Percentiles rank a stretch among this genome's conserved stretches.
phyloP scores from a whole-genome alignment of 768 basidiomycete genomes.

The Neoboletus subvelutipes region DNA sequence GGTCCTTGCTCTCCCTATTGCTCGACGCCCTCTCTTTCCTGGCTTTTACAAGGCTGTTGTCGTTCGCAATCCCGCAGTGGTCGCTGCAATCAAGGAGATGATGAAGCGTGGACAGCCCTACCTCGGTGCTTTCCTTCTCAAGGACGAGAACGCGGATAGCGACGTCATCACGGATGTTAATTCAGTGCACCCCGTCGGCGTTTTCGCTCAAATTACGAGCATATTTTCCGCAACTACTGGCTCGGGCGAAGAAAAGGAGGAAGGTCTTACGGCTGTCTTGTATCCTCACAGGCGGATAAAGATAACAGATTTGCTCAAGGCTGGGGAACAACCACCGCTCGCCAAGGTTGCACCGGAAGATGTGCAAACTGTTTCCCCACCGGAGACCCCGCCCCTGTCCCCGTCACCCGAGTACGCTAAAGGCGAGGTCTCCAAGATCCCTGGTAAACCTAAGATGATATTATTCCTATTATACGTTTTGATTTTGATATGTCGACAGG shows the following conservation, averaged over 20 bases:
- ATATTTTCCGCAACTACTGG: constrained; percentile 67
- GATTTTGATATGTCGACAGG: constrained; percentile 33
- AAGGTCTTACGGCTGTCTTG: constrained; percentile 90
- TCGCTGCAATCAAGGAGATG: constrained; percentile 93
- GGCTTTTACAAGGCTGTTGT: constrained; percentile 99
- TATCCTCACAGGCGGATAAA: constrained; percentile 91
- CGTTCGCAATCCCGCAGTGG: constrained; percentile 85
- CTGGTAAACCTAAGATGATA: constrained; percentile 14
- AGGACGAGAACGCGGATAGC: constrained; percentile 89
- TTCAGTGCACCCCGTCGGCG: constrained; percentile 89
- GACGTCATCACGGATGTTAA: constrained; percentile 88
- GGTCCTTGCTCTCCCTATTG: constrained; percentile 92
- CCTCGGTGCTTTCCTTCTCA: constrained; percentile 93
- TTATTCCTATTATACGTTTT: not conserved
- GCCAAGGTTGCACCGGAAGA: constrained; percentile 41
- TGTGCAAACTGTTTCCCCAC: constrained; percentile 44
- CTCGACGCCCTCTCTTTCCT: constrained; percentile 92
- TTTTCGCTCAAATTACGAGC: constrained; percentile 96
- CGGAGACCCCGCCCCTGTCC: constrained; percentile 38
- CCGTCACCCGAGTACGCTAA: constrained; percentile 21
- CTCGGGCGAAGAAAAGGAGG: constrained; percentile 68
- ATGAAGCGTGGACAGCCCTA: constrained; percentile 97
- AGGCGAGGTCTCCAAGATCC: constrained; percentile 24
- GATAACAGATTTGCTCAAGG: constrained; percentile 83
- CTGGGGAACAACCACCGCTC: constrained; percentile 42